Conservation (phyloP, 305 asterid species). For the Fraxinus albicans region DNA sequence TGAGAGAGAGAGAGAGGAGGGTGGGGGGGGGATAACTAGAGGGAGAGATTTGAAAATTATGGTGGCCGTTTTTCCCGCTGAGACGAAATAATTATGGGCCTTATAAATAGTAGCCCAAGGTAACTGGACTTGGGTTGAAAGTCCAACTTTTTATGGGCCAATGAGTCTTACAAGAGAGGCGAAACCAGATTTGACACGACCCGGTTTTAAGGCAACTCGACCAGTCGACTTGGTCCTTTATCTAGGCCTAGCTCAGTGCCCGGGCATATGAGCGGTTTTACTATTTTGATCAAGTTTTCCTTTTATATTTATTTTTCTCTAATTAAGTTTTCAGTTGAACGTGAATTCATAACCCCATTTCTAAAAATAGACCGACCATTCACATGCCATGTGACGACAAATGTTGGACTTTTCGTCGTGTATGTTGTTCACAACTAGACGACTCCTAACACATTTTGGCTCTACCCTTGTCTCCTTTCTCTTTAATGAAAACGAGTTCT, state of each 20-base stretch:
- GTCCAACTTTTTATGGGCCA: not conserved
- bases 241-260: not conserved
- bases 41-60: not conserved
- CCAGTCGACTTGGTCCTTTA: not conserved
- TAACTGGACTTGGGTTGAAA: not conserved
- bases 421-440: not conserved
- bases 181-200: not conserved
- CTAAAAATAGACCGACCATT: not conserved
- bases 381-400: not conserved
- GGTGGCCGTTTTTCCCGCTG: not conserved
- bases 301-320: not conserved
- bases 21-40: not conserved
- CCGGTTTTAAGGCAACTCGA: not conserved
- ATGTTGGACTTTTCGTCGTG: not conserved
- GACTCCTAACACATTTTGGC: not conserved
- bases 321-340: too few species aligned
- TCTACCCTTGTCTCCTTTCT: not conserved
- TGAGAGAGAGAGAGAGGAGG: not conserved
- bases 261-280: not conserved
- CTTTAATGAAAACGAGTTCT: not conserved
- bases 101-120: not conserved
- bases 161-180: not conserved
- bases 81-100: not conserved
- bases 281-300: not conserved
- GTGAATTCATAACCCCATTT: not conserved